Base-by-base conservation (phyloP, 495 filamentous ascomycete species). In the Penicillium simplicissimum region DNA sequence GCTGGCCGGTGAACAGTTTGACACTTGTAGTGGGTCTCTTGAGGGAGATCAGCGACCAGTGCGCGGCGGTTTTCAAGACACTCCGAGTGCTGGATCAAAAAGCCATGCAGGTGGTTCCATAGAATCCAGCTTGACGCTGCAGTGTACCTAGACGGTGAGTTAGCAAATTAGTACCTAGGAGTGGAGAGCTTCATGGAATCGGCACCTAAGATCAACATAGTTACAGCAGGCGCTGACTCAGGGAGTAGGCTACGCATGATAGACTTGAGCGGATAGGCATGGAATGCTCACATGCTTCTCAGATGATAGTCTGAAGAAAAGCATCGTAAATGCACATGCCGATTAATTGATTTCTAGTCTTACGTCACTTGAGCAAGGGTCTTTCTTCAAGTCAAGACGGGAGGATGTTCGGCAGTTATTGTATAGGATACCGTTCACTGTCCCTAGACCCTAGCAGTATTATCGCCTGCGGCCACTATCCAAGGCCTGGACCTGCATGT, bases 1-100 rank as follows among this genome's bases (percentile, higher is more conserved):
- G 23, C 23, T 60, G 52, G 37, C 63, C 63, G 66, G 66, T 68
- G 66, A 68, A 37, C 42, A 58, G 31, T 58, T 55, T 68, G 60
- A 67, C 67, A 62, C 52, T 17, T 55, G 8, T 8, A 51, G 58
- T 54, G 58, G 53, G 37, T 28, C 43, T 19, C 42, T 37, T 31
- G 56, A 49, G 57, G 64, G 36, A 45, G 57, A 55, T 53, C 59
- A 59, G 36, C 54, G 52, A 28, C 53, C 17, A 8, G 47, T 21
- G 55, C 19, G 38, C 31, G 48, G 35, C 47, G 42, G 33, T 23
- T 31, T 31, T 45, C 58, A 36, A 15, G 38, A 34, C 17, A 8
- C 55, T 62, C 3, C 23, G 1, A 25, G 3, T 62, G 62, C 60
- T 70, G 19, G 40, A 8, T 42, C 40, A 42, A n/a, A n/a, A 10